Percentiles rank a stretch among this genome's conserved stretches.
Conservation (phyloP, 108 stramenopile genomes). For the Schizochytrium sp. region DNA sequence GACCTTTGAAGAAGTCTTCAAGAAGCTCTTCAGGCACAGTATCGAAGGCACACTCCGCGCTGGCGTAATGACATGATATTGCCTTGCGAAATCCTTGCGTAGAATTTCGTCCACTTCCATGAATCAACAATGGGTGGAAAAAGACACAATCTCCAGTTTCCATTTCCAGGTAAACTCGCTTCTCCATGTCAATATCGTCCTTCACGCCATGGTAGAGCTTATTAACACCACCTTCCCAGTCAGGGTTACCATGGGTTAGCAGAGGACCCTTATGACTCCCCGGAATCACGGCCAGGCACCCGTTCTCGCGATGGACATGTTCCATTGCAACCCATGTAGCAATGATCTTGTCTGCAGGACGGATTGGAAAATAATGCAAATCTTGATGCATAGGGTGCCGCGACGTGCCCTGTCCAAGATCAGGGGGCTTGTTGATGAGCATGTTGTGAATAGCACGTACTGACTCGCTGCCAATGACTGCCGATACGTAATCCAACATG, state of each 20-base stretch:
- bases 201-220: constrained; percentile 55
- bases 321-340: constrained; percentile 61
- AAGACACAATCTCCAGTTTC: constrained; percentile 55
- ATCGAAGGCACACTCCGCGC: constrained; percentile 40
- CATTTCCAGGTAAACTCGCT: constrained; percentile 52
- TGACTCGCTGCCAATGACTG: constrained; percentile 20
- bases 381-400: constrained; percentile 57
- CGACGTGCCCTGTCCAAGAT: constrained; percentile 39
- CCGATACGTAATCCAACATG: constrained; percentile 41
- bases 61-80: constrained; percentile 39
- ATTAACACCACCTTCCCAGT: constrained; percentile 57
- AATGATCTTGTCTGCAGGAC: constrained; percentile 5
- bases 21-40: constrained; percentile 26
- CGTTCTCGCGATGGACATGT: constrained; percentile 37
- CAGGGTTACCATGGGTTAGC: constrained; percentile 30
- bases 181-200: constrained; percentile 21
- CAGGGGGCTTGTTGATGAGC: constrained; percentile 59
- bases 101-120: constrained; percentile 25
- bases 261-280: constrained; percentile 38
- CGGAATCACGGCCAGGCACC: constrained; percentile 44
- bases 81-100: constrained; percentile 48
- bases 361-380: constrained; percentile 28
- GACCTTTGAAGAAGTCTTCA: constrained; percentile 25
- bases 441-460: constrained; percentile 48
- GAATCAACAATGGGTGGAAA: constrained; percentile 24